These are phyloP conservation scores for Zizania palustris DNA, from an alignment of 202 grass and related monocot genomes.

Conservation along the genomic window DNA sequence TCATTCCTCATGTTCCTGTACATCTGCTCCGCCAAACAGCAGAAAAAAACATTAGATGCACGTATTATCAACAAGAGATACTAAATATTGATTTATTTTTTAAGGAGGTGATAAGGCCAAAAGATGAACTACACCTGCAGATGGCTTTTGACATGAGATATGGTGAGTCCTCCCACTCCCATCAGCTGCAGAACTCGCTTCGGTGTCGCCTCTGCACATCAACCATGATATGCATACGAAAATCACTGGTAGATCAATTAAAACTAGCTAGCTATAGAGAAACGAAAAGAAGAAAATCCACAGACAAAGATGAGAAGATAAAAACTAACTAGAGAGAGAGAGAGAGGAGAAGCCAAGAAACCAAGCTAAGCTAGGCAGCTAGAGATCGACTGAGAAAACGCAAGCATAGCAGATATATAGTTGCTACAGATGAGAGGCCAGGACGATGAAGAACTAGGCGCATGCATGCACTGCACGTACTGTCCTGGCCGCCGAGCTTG, in stretches of 20 bases:
- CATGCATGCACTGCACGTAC: slow-evolving; percentile 42
- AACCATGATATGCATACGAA: slow-evolving; percentile 22
- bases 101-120: no score
- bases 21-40: slow-evolving; percentile 70
- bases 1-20: slow-evolving; percentile 96
- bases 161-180: slow-evolving; percentile 70
- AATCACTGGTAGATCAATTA: background rate
- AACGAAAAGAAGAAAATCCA: no score
- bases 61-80: no score
- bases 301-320: background rate
- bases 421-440: background rate
- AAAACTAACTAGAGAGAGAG: background rate
- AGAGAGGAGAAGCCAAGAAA: background rate
- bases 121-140: slow-evolving; percentile 52
- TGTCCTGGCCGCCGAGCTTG: slow-evolving; percentile 87
- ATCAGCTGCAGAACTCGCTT: slow-evolving; percentile 80
- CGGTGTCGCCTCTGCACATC: slow-evolving; percentile 59
- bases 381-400: background rate
- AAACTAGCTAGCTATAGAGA: background rate
- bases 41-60: background rate
- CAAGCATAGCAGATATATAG: no score
- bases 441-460: background rate
- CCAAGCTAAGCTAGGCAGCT: no score
- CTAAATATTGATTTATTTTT: no score
- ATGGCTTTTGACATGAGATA: slow-evolving; percentile 84